These are phyloP conservation scores for Aspergillus thermomutatus DNA, from an alignment of 2,329 filamentous ascomycete species.

Conservation along the genomic window DNA sequence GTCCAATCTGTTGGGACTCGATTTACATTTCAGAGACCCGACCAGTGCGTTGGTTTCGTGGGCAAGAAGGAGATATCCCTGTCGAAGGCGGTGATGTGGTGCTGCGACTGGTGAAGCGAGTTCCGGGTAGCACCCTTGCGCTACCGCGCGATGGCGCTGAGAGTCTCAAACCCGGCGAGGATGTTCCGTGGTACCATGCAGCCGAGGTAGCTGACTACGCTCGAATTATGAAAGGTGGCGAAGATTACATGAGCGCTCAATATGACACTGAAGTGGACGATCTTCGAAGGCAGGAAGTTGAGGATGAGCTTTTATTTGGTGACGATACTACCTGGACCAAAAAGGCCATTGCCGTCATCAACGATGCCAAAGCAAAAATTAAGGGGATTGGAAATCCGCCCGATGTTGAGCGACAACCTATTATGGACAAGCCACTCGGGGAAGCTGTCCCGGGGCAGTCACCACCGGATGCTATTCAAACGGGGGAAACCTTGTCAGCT, in stretches of 20 bases:
- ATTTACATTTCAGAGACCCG: constrained; percentile 89
- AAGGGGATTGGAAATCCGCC: constrained; percentile 65
- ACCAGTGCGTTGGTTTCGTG: constrained; percentile 85
- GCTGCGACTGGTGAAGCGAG: constrained; percentile 77
- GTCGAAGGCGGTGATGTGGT: constrained; percentile 86
- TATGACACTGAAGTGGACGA: constrained; percentile 75
- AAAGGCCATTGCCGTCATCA: constrained; percentile 73
- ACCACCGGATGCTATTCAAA: constrained; percentile 43
- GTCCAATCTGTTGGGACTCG: constrained; percentile 89
- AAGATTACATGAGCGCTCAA: constrained; percentile 79
- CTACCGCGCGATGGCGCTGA: constrained; percentile 80
- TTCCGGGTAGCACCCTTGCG: constrained; percentile 77
- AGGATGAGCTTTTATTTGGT: constrained; percentile 88
- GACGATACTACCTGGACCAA: constrained; percentile 92
- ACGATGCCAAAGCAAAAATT: constrained; percentile 71
- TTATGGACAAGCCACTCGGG: constrained; percentile 46
- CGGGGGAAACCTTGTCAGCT: constrained; percentile 38
- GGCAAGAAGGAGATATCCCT: constrained; percentile 78
- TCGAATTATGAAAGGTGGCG: constrained; percentile 89
- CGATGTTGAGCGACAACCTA: constrained; percentile 48
- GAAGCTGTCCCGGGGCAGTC: constrained; percentile 50
- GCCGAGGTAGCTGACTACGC: constrained; percentile 94
- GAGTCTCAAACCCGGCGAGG: constrained; percentile 63
- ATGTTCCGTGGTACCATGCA: constrained; percentile 92
- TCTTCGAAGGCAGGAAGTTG: constrained; percentile 71